Base-by-base conservation (phyloP, 257 asterid species). In the Avicennia marina region DNA sequence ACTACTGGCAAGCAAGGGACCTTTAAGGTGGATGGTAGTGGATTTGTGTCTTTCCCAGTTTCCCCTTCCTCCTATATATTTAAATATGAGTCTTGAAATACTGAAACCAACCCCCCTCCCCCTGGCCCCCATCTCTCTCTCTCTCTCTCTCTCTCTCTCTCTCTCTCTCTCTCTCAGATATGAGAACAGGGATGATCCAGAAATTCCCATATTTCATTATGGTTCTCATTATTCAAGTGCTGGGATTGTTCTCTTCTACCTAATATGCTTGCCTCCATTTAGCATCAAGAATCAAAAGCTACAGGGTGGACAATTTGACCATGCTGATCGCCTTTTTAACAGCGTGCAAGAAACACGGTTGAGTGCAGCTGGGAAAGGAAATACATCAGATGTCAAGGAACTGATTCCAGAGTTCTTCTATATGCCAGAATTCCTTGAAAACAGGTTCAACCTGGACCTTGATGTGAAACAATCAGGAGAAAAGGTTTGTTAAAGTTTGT, bases 171-270 rank as follows among this genome's bases (percentile, higher is more conserved):
- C 42, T 32, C 26, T 45, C 79, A 91, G 98, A 74, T 83, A 80
- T 58, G 98, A 91, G 65, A 91, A 95, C 86, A 88, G 98, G 98
- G 98, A 91, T 85, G 98, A 91, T 77, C 98, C 98, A 32, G 98
- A 91, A 61, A 89, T 88, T 73, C 98, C 98, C 60, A 91, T 88
- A 61, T 91, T 91, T 71, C 98, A 91, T 75, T 91, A 91, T 59
- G 97, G 98, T 71, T 91, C n/a, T n/a, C n/a, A n/a, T n/a, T n/a
- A n/a, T n/a, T n/a, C n/a, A n/a, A n/a, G n/a, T n/a, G n/a, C n/a
- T 60, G 98, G 98, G 69, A 91, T 91, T 60, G 97, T 91, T 58
- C 97, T 91, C 58, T 91, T 91, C 79, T 91, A 91, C 72, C 98
- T 91, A 36, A 52, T 91, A 66, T 94, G 98, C 47, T 70, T 91